These are phyloP conservation scores for Fusarium longipes DNA, from an alignment of 2,329 filamentous ascomycete genomes.

Conservation along the genomic window DNA sequence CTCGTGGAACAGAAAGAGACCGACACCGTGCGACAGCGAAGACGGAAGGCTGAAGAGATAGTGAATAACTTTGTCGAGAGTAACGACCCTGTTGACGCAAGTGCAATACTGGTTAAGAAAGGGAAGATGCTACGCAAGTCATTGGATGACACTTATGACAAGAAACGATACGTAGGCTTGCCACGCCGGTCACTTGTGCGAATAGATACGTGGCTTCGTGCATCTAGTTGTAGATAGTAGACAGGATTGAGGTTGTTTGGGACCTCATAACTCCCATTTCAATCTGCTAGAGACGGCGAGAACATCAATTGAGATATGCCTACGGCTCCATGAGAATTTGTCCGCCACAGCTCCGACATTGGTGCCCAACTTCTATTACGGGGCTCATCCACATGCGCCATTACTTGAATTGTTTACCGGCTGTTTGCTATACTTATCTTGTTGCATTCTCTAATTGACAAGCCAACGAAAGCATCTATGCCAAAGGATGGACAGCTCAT, in stretches of 20 bases:
- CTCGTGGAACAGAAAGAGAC: constrained; percentile 45
- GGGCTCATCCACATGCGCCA: background rate
- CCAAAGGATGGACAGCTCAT: background rate
- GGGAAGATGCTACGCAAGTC: constrained; percentile 41
- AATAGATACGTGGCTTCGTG: constrained; percentile 48
- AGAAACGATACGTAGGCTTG: constrained; percentile 40
- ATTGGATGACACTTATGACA: constrained; percentile 48
- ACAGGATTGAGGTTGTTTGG: background rate
- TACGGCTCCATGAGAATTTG: background rate
- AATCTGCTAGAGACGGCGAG: background rate
- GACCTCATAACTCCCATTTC: background rate
- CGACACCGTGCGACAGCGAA: constrained; percentile 24
- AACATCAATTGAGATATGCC: background rate
- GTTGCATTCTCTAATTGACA: background rate
- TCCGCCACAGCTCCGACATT: no score
- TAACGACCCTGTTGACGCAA: constrained; percentile 18
- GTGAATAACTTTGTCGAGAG: constrained; percentile 33
- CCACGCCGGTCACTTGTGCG: constrained; percentile 36
- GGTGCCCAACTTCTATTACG: no score
- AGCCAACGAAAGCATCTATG: background rate
- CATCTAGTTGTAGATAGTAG: background rate
- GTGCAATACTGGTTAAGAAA: constrained; percentile 35
- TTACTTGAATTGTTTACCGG: background rate
- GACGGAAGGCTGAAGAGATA: constrained; percentile 37
- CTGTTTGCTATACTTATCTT: background rate